A percentile compares a stretch with the other conserved stretches of the same genome.
Evolutionary conservation across 169 alveolate genomes (phyloP).

Genomic region (Theileria annulata): DNA sequence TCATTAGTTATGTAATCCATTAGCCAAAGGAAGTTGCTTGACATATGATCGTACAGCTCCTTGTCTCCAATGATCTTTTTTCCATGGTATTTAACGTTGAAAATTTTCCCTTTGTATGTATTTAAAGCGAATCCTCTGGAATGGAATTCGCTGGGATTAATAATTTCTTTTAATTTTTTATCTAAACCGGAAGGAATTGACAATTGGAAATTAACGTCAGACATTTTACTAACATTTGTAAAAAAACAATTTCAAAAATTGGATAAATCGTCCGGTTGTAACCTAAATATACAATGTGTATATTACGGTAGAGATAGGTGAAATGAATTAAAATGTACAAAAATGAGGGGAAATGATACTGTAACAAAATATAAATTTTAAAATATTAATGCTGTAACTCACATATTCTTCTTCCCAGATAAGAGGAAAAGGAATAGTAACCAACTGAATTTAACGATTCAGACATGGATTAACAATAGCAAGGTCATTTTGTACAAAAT

Average conservation of each 20-base stretch:
- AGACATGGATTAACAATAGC: not conserved
- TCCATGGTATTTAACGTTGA: constrained; percentile 12
- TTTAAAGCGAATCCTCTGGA: not conserved
- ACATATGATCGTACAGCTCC: constrained; percentile 41
- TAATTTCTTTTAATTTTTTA: not conserved
- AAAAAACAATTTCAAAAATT: not conserved
- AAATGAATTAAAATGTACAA: not conserved
- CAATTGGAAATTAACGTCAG: constrained; percentile 1
- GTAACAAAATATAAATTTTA: not conserved
- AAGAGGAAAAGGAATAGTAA: not conserved
- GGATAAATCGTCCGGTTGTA: not conserved
- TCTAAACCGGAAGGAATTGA: constrained; percentile 23
- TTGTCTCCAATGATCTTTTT: constrained; percentile 7
- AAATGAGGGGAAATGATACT: not conserved
- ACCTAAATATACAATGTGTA: not conserved
- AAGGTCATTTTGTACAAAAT: not conserved
- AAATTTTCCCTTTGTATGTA: constrained; percentile 3
- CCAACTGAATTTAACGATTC: not conserved
- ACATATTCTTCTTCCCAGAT: not conserved
- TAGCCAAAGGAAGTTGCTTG: constrained; percentile 36
- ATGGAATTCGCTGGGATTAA: not conserved
- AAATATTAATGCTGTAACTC: not conserved
- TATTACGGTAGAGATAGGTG: not conserved
- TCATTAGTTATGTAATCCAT: constrained; percentile 29
- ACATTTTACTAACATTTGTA: constrained; percentile 6